Evolutionary conservation across 2,329 filamentous ascomycete genomes (phyloP), one percentile per base, ranked within the genome.

Genomic region (Lasiodiplodia gonubiensis): DNA sequence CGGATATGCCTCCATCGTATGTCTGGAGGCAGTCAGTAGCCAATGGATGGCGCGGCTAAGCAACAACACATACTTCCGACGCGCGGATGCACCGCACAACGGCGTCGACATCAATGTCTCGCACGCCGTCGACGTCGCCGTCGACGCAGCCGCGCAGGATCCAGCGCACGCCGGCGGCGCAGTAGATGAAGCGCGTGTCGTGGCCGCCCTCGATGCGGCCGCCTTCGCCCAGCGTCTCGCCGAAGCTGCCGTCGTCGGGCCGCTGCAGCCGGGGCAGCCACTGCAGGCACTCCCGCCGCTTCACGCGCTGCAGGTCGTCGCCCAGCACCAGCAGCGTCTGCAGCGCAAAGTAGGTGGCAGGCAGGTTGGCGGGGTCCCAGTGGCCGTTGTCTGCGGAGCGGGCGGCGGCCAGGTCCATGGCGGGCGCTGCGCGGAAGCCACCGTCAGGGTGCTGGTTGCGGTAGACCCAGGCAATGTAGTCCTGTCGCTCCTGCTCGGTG

Each of bases 271-370:
- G 85, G 66, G 82, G 85, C 70, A 99, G 80, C 93, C 94, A 97
- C 49, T 79, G 74, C 71, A 98, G 78, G 69, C 91, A 90, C 68
- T 87, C 86, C 49, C 74, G 81, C 67, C 92, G 86, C 69, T 90
- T 85, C 8, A 99, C 89, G 1, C 88, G 85, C 3, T 82, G 71
- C 64, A 85, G 73, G 73, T 88, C 85, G 74, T 90, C 88, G 4
- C 85, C 83, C n/a, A 92, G 78, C 6, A 89, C 83, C 1, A 90
- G 85, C 30, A 99, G 81, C 10, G 90, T 85, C 27, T 92, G 83
- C 52, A 99, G 84, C 0, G 94, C 94, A 79, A 98, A 97, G 77
- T 91, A 94, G 0, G 94, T 97, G 0, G 93, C 92, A 0, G 94
- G 91, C 18, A 98, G 80, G 78, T 94, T 97, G 0, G 94, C 87